phyloP scores from a whole-genome alignment of 169 alveolate genomes.

The Plasmodium reichenowi region DNA sequence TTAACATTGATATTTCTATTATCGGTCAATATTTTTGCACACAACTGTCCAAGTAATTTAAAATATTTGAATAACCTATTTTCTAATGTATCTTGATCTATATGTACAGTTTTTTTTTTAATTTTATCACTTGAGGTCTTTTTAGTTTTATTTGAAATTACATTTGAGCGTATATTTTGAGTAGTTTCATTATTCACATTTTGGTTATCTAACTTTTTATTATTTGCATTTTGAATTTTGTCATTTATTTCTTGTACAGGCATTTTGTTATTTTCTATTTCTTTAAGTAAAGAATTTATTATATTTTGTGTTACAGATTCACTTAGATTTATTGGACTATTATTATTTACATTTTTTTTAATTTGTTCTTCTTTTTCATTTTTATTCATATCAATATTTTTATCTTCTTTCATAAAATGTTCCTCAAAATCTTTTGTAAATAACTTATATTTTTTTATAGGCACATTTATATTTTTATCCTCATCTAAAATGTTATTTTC shows the following conservation, averaged over 20 bases:
- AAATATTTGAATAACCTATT: constrained; percentile 77
- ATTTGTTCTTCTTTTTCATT: constrained; percentile 4
- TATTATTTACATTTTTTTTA: constrained; percentile 6
- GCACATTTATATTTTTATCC: constrained; percentile 17
- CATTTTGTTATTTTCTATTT: constrained; percentile 49
- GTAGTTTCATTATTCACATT: background rate
- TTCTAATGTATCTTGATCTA: constrained; percentile 66
- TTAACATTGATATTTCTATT: constrained; percentile 74
- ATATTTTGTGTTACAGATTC: constrained; percentile 46
- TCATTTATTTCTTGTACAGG: background rate
- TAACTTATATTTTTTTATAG: constrained; percentile 51
- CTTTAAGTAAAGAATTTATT: constrained; percentile 34
- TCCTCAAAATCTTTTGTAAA: constrained; percentile 77
- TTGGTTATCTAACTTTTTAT: constrained; percentile 15
- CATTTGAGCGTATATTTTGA: background rate
- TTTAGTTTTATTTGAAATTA: background rate
- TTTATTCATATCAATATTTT: constrained; percentile 29
- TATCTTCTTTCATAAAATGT: constrained; percentile 66
- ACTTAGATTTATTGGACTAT: constrained; percentile 2
- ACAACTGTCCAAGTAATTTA: constrained; percentile 82
- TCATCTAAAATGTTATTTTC: constrained; percentile 24
- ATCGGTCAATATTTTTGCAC: constrained; percentile 82
- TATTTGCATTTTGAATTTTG: constrained; percentile 4
- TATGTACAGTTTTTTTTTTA: constrained; percentile 6
- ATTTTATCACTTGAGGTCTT: constrained; percentile 18